Evolutionary conservation across 2,329 filamentous ascomycete genomes (phyloP).

Genomic region (Metarhizium anisopliae): DNA sequence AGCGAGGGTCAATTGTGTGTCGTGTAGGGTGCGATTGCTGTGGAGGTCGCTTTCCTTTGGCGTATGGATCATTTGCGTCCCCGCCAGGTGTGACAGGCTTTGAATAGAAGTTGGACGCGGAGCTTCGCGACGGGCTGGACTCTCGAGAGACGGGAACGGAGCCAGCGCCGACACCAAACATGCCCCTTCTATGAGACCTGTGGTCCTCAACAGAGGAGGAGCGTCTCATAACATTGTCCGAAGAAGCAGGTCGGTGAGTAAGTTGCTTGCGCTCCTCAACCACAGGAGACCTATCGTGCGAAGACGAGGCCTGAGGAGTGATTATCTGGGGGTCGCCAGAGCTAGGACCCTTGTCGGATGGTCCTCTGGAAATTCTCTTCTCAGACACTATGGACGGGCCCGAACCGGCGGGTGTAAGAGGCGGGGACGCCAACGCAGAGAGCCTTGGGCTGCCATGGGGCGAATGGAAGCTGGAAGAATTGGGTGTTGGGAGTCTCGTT

Average conservation of each 20-base stretch:
- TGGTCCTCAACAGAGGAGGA: conserved; percentile 31
- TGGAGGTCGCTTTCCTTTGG: conserved; percentile 68
- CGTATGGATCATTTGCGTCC: conserved; percentile 77
- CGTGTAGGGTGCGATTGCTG: conserved; percentile 56
- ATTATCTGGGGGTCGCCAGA: conserved; percentile 38
- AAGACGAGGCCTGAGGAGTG: conserved; percentile 58
- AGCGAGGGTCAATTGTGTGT: conserved; percentile 64
- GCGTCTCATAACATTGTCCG: conserved; percentile 31
- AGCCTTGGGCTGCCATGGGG: conserved; percentile 58
- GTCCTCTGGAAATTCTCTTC: conserved; percentile 20
- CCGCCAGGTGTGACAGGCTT: conserved; percentile 71
- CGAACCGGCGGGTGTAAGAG: conserved; percentile 78
- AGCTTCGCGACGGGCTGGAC: conserved; percentile 53
- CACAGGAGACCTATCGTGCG: conserved; percentile 41
- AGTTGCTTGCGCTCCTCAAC: conserved; percentile 30
- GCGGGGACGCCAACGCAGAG: conserved; percentile 74
- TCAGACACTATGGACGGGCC: conserved; percentile 25
- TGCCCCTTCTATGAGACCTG: conserved; percentile 41
- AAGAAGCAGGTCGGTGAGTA: conserved; percentile 33
- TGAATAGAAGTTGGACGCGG: conserved; percentile 56
- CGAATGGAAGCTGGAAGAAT: conserved; percentile 55
- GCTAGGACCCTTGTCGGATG: conserved; percentile 30
- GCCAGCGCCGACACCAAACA: conserved; percentile 43
- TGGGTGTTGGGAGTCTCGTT: conserved; percentile 56
- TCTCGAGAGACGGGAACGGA: conserved; percentile 52